These are phyloP conservation scores for Clonostachys rosea DNA, from an alignment of 2,329 filamentous ascomycete species.

Conservation along the genomic window DNA sequence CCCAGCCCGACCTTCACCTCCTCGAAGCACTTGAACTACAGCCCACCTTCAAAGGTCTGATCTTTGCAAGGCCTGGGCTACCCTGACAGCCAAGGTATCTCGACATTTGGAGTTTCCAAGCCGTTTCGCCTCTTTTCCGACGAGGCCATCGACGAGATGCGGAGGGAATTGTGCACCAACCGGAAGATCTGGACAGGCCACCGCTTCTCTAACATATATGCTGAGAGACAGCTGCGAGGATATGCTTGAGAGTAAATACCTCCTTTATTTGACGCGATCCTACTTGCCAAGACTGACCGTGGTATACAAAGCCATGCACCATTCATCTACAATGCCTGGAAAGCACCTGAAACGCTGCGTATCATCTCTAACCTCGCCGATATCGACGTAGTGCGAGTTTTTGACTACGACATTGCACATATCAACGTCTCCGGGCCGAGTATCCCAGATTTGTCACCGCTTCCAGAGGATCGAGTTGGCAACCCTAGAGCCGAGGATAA, in stretches of 20 bases:
- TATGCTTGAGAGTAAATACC: too few relatives aligned
- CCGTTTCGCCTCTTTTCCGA: constrained; percentile 59
- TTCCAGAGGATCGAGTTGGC: too few relatives aligned
- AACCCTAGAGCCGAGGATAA: too few relatives aligned
- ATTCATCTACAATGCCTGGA: constrained; percentile 53
- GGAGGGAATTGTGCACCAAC: constrained; percentile 50
- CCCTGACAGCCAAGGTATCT: constrained; percentile 15
- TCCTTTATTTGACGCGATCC: too few relatives aligned
- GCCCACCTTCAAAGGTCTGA: too few relatives aligned
- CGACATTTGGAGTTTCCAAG: constrained; percentile 57
- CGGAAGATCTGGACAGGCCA: constrained; percentile 46
- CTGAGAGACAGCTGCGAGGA: too few relatives aligned
- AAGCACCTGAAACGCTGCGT: constrained; percentile 31
- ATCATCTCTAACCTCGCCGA: constrained; percentile 47
- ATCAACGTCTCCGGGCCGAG: constrained; percentile 26
- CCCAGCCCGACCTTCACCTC: too few relatives aligned
- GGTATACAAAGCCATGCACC: constrained; percentile 20
- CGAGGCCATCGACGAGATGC: constrained; percentile 57
- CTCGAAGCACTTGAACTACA: too few relatives aligned
- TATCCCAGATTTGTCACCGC: too few relatives aligned
- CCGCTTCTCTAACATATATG: constrained; percentile 24
- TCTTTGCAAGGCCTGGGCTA: too few relatives aligned
- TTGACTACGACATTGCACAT: constrained; percentile 51
- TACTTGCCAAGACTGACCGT: too few relatives aligned
- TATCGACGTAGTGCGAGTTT: constrained; percentile 45